Conservation (phyloP, 139 green algal species). For the Desmodesmus armatus region DNA sequence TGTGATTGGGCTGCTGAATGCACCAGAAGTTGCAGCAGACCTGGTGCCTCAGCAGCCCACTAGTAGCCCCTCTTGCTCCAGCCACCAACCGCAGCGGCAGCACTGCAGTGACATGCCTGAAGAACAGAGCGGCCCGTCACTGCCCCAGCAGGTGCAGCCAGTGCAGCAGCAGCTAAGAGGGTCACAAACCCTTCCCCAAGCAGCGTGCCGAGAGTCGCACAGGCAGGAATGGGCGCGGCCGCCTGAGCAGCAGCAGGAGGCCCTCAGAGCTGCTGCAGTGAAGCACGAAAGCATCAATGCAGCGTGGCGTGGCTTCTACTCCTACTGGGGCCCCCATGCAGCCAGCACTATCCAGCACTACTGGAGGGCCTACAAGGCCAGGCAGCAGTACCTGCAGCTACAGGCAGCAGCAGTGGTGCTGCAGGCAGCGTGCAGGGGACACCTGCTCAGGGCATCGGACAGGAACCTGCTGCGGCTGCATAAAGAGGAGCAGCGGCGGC, state of each 20-base stretch:
- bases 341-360: not conserved
- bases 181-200: no score
- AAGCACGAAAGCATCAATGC: not conserved
- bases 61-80: not conserved
- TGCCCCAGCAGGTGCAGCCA: not conserved
- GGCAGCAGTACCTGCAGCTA: not conserved
- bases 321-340: not conserved
- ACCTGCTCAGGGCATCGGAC: not conserved
- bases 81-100: not conserved
- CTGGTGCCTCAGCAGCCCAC: not conserved
- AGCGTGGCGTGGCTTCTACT: slow-evolving; percentile 27
- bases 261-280: not conserved
- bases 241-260: not conserved
- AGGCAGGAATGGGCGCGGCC: not conserved
- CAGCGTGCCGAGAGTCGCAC: no score
- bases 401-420: slow-evolving; percentile 9
- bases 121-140: not conserved
- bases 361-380: not conserved
- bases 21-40: not conserved
- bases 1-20: not conserved
- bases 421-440: slow-evolving; percentile 1
- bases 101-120: no score
- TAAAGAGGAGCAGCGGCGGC: not conserved
- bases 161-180: no score
- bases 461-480: slow-evolving; percentile 1